Evolutionary conservation across 1,139 yeast genomes (phyloP), one percentile per base, ranked within the genome.

Genomic region (Geotrichum reessii): DNA sequence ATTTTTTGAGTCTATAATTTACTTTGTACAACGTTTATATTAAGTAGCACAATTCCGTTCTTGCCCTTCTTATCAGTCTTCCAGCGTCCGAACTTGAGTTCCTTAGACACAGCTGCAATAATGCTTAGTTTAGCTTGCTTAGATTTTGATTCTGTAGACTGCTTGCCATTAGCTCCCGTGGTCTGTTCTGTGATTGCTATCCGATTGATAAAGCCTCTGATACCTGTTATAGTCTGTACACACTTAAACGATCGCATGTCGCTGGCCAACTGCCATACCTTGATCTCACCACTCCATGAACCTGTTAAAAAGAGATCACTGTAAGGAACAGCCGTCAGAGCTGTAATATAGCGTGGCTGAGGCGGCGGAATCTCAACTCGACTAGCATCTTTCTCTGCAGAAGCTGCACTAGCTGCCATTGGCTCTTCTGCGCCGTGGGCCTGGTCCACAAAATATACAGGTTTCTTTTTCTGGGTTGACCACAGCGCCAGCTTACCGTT

Each of bases 41-140:
- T 31, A 47, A 24, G 58, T 52, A 44, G 52, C 40, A 56, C 51
- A 17, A 56, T 48, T 42, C 71, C 72, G 52, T 68, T 69, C 50
- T 66, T 63, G 31, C 71, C 70, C 56, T 56, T 56, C 47, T 65
- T 64, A 25, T 63, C 61, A 57, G 66, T 69, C 55, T 67, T 68
- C 96, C 97, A 91, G 71, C 97, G 83, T 52, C 97, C 97, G 61
- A 88, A 78, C 68, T 87, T 83, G 70, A 87, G 96, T 71, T 92
- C 97, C 72, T 91, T 89, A 58, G 93, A 81, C 17, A 87, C 77
- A 53, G 89, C 79, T 0, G 86, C 93, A 63, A 81, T 76, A 14
- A 91, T 78, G 64, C 82, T 77, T 59, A 88, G 42, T 28, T 52
- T 52, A 12, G 55, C 44, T 12, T 24, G 40, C 9, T 52, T 33